Evolutionary conservation across 1,284 basidiomycete species (phyloP), one percentile per base, ranked within the genome.

Genomic region (Trichosporon inkin): DNA sequence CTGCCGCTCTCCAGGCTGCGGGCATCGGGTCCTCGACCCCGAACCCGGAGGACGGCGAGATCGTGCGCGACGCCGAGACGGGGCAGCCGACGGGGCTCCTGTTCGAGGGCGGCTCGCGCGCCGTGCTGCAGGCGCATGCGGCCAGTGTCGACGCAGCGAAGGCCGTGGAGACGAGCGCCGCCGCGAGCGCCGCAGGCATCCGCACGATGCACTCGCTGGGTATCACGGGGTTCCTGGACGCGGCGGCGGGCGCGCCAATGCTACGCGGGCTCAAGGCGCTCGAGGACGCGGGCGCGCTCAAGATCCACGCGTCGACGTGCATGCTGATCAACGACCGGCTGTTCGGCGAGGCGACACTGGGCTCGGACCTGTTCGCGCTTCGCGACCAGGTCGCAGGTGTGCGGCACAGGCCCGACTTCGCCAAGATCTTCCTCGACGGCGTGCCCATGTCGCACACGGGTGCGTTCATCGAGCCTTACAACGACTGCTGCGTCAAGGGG

Each of bases 321-420:
- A 56, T 56, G 55, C 55, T 56, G 13, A 56, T 56, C 55, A 56
- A 56, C 41, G 55, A 56, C 41, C 55, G 47, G 17, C 35, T 56
- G 17, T 56, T 49, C 22, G 55, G 55, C 22, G 41, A 44, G 13
- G 41, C 36, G 40, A 19, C 24, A 20, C 55, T 56, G 16, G 55
- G 44, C 10, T 11, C 36, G 0, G 55, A 22, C 17, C 44, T 56
- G 13, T 56, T 56, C 41, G 28, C 34, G 35, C 34, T 49, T 10
- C 44, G 41, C 32, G 41, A 49, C 14, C 17, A 17, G 5, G 47
- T 47, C 34, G 55, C 14, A 20, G 39, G 1, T n/a, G 3, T 13
- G 14, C 55, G 37, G 34, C 55, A 56, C 35, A 16, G 55, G 6
- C 55, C 55, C 14, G 55, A 56, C 55, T 56, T 56, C 28, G 55